Evolutionary conservation across 192 early-diverging fungal genomes (phyloP).

Genomic region (Paraglomus occultum): DNA sequence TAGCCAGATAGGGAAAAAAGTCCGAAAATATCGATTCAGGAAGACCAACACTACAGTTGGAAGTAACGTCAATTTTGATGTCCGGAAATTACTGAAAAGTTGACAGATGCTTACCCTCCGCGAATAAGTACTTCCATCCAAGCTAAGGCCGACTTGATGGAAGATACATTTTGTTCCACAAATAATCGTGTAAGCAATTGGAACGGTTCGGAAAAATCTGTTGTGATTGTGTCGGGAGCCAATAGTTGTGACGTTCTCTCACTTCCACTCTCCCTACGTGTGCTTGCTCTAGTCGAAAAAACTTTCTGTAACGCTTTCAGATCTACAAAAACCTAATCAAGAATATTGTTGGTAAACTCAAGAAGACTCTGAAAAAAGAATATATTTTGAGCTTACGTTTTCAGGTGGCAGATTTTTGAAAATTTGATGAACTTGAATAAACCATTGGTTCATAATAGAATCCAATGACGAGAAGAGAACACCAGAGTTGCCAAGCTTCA

Average conservation of each 20-base stretch:
- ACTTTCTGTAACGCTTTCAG: constrained; percentile 22
- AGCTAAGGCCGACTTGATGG: constrained; percentile 35
- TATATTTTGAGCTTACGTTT: not conserved
- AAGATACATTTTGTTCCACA: constrained; percentile 22
- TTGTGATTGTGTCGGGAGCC: not conserved
- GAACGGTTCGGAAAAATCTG: constrained; percentile 30
- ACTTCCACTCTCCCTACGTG: too few relatives aligned
- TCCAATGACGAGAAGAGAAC: constrained; percentile 44
- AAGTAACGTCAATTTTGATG: not conserved
- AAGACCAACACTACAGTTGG: constrained; percentile 37
- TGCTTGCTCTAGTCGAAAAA: not conserved
- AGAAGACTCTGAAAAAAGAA: too few relatives aligned
- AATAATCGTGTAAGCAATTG: constrained; percentile 32
- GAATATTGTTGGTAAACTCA: not conserved
- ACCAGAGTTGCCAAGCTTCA: constrained; percentile 45
- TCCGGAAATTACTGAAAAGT: not conserved
- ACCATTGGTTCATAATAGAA: constrained; percentile 44
- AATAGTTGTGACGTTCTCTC: not conserved
- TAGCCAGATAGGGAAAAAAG: constrained; percentile 32
- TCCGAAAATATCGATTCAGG: constrained; percentile 34
- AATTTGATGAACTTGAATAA: constrained; percentile 36
- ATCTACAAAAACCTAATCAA: constrained; percentile 20
- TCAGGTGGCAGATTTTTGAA: constrained; percentile 2
- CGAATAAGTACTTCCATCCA: constrained; percentile 42
- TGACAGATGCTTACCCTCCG: constrained; percentile 33